Conservation (phyloP, 1,139 yeast species). For the Sugiyamaella castrensis region DNA sequence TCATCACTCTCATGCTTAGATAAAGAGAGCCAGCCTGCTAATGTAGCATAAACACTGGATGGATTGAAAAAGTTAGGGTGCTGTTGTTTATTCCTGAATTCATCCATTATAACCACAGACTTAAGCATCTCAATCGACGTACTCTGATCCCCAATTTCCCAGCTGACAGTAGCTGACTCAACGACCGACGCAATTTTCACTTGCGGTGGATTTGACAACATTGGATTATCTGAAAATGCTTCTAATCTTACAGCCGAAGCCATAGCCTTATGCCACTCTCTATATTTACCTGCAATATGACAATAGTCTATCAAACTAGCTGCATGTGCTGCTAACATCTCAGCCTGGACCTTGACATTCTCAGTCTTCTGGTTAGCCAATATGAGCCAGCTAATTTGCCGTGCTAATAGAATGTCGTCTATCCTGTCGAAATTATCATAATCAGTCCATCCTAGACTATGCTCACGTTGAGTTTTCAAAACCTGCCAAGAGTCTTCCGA, state of each 20-base stretch:
- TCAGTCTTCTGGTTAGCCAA: background rate
- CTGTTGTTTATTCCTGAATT: constrained; percentile 7
- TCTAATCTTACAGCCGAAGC: constrained; percentile 16
- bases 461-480: constrained; percentile 2
- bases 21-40: constrained; percentile 68
- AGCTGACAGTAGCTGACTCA: constrained; percentile 21
- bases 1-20: constrained; percentile 68
- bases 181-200: constrained; percentile 5
- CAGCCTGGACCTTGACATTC: background rate
- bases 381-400: constrained; percentile 25
- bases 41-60: constrained; percentile 29
- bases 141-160: constrained; percentile 27
- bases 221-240: background rate
- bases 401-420: constrained; percentile 21
- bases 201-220: background rate
- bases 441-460: constrained; percentile 9
- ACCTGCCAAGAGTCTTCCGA: background rate
- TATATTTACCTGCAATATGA: constrained; percentile 13
- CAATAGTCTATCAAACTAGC: constrained; percentile 13
- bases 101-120: constrained; percentile 7
- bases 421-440: constrained; percentile 9
- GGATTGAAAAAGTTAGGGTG: constrained; percentile 10
- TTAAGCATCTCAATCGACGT: constrained; percentile 23
- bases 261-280: constrained; percentile 20
- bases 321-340: constrained; percentile 4